These are phyloP conservation scores for Bacidia gigantensis DNA, from an alignment of 495 filamentous ascomycete genomes.

Conservation along the genomic window DNA sequence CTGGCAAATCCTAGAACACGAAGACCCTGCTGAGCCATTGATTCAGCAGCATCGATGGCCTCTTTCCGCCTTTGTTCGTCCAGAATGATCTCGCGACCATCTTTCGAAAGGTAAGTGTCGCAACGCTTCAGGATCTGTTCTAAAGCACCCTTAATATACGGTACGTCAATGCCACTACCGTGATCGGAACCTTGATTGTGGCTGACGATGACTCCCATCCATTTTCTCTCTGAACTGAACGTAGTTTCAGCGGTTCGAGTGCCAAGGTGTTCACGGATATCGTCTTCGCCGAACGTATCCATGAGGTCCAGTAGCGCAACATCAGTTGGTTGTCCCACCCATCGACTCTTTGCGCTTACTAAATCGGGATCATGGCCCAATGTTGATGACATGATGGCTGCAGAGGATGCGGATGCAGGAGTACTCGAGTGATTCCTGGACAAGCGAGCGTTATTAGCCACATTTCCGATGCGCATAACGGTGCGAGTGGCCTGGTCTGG, in stretches of 20 bases:
- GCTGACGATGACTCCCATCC: conserved; percentile 91
- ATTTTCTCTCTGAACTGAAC: conserved; percentile 94
- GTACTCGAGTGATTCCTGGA: conserved; percentile 45
- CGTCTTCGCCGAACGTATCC: conserved; percentile 78
- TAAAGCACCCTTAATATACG: conserved; percentile 89
- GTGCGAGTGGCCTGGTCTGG: conserved; percentile 60
- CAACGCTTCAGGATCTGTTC: conserved; percentile 77
- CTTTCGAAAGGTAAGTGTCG: conserved; percentile 77
- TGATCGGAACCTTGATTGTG: conserved; percentile 29
- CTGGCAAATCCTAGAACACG: conserved; percentile 87
- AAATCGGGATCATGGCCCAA: conserved; percentile 45
- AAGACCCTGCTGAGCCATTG: conserved; percentile 86
- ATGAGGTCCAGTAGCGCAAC: conserved; percentile 87
- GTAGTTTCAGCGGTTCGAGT: conserved; percentile 69
- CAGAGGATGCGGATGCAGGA: conserved; percentile 52
- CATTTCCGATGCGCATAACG: conserved; percentile 80
- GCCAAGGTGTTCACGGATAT: conserved; percentile 74
- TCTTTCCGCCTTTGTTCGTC: conserved; percentile 63
- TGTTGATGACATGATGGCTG: conserved; percentile 65
- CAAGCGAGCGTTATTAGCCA: conserved; percentile 87
- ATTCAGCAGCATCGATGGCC: conserved; percentile 67
- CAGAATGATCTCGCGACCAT: conserved; percentile 75
- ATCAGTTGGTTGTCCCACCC: conserved; percentile 95
- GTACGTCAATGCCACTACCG: conserved; percentile 47
- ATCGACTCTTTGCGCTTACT: conserved; percentile 58